Percentiles rank a stretch among this genome's conserved stretches.
Conservation (phyloP, 768 basidiomycete species). For the Amanita molliuscula region DNA sequence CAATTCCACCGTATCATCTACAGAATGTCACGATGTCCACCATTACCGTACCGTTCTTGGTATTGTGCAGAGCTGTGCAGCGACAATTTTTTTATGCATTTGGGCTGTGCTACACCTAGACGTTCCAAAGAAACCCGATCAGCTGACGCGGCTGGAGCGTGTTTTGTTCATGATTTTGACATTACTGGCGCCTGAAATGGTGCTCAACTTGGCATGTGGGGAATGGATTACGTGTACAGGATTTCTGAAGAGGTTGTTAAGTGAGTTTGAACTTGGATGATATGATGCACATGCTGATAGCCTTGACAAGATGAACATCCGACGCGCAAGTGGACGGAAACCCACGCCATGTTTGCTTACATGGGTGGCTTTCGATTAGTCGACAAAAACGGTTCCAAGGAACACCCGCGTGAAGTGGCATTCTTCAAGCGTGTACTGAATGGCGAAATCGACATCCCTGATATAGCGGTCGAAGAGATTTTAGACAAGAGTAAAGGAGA, state of each 20-base stretch:
- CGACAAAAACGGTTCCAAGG: neutral
- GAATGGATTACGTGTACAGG: slow-evolving; percentile 8
- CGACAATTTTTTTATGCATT: slow-evolving; percentile 11
- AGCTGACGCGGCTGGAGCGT: neutral
- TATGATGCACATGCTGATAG: neutral
- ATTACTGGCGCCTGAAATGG: slow-evolving; percentile 11
- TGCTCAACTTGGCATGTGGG: slow-evolving; percentile 10
- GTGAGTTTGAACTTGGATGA: neutral
- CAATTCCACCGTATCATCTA: neutral
- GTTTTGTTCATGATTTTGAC: slow-evolving; percentile 8
- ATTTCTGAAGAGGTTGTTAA: neutral
- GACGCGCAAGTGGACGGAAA: slow-evolving; percentile 10
- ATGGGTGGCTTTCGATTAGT: slow-evolving; percentile 20
- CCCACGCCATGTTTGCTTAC: slow-evolving; percentile 15
- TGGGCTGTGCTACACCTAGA: slow-evolving; percentile 14
- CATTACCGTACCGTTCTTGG: neutral
- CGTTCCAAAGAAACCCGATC: slow-evolving; percentile 7
- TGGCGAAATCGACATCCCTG: neutral
- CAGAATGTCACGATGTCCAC: neutral
- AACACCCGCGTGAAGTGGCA: neutral
- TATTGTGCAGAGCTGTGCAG: slow-evolving; percentile 11
- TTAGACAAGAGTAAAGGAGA: slow-evolving; percentile 23
- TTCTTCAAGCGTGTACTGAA: neutral
- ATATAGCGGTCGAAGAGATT: slow-evolving; percentile 13
- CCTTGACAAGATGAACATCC: neutral